Conservation (phyloP, 192 early-diverging fungal species). For the Coemansia javaensis region DNA sequence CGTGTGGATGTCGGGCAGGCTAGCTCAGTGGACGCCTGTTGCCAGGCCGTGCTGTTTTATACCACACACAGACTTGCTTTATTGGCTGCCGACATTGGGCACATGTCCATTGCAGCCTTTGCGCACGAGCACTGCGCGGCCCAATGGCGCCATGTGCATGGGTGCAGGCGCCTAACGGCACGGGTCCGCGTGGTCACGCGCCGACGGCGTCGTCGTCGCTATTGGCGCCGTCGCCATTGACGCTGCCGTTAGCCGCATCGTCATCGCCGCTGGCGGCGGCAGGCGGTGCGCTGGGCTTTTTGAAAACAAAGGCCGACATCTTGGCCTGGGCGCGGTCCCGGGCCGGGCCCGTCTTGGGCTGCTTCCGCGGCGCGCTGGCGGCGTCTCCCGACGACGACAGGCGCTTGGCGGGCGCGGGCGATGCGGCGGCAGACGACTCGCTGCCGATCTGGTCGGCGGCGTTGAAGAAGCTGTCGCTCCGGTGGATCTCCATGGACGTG, state of each 20-base stretch:
- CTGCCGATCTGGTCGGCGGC: slow-evolving; percentile 18
- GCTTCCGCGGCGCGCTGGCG: not conserved
- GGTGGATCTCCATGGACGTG: slow-evolving; percentile 40
- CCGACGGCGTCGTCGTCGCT: too few species aligned
- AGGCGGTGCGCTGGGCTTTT: too few species aligned
- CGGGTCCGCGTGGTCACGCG: too few species aligned
- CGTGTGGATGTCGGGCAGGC: not conserved
- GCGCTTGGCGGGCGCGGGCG: slow-evolving; percentile 9
- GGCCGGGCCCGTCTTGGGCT: too few species aligned
- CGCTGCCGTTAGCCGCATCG: not conserved
- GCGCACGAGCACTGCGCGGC: too few species aligned
- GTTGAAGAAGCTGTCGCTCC: slow-evolving; percentile 44
- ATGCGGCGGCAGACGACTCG: slow-evolving; percentile 5
- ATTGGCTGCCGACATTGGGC: not conserved
- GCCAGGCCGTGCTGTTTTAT: too few species aligned
- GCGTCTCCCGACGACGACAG: slow-evolving; percentile 2
- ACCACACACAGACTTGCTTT: not conserved
- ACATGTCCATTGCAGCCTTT: not conserved
- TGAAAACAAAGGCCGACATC: slow-evolving; percentile 25
- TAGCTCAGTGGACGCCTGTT: too few species aligned
- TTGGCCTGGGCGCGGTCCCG: slow-evolving; percentile 6
- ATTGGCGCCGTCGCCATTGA: too few species aligned
- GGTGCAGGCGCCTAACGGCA: too few species aligned
- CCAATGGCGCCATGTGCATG: too few species aligned
- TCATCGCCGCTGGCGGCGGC: not conserved